These are phyloP conservation scores for Funneliformis mosseae DNA, from an alignment of 192 early-diverging fungal species.

Conservation along the genomic window DNA sequence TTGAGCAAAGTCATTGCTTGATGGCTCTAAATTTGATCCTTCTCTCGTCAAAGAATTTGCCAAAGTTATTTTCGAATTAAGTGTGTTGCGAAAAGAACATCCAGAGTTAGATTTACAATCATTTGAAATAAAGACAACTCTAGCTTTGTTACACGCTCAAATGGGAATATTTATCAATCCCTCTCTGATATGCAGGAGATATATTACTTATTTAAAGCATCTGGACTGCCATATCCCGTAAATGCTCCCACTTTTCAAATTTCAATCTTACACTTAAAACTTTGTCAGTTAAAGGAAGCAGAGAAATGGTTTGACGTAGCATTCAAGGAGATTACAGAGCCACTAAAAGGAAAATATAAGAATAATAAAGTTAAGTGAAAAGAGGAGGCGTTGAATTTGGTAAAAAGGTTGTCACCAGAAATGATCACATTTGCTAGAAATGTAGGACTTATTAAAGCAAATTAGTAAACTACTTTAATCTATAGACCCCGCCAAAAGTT, in stretches of 20 bases:
- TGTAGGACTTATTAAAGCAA: no score
- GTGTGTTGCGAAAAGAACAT: background rate
- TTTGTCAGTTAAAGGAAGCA: background rate
- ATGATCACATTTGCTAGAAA: no score
- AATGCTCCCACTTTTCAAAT: background rate
- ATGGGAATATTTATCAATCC: background rate
- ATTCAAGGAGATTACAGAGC: background rate
- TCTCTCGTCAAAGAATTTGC: background rate
- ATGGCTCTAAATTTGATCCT: background rate
- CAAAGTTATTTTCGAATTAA: background rate
- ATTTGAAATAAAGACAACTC: background rate
- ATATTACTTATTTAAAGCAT: background rate
- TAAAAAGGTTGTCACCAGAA: background rate
- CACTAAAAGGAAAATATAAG: background rate
- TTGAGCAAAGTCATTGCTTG: no score
- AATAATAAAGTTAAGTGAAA: background rate
- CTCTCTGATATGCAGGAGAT: background rate
- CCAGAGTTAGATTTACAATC: background rate
- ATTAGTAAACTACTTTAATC: no score
- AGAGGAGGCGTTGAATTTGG: background rate
- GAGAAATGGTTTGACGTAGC: background rate
- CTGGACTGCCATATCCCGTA: background rate
- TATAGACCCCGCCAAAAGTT: no score
- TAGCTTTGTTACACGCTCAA: background rate
- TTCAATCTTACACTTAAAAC: no score